Evolutionary conservation across 2,329 filamentous ascomycete species (phyloP).

Genomic region (Cladorrhinum sp.): DNA sequence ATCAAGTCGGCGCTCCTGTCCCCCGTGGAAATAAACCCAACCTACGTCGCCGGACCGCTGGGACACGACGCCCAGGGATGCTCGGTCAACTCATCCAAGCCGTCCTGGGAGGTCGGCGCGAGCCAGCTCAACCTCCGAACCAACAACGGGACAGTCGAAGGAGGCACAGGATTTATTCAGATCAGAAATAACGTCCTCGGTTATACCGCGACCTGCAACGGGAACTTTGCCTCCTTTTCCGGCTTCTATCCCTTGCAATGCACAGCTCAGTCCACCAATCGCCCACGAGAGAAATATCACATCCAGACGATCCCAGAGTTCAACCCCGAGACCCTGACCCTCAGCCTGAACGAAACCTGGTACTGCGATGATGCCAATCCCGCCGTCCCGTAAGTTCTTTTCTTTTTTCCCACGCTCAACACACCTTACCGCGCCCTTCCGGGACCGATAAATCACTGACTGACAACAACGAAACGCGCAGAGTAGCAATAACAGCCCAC

Average conservation of each 20-base stretch:
- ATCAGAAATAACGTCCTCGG: conserved; percentile 11
- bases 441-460: too few relatives aligned
- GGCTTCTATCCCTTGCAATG: conserved; percentile 5
- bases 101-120: conserved; percentile 22
- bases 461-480: neutral
- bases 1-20: conserved; percentile 21
- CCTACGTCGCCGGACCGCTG: conserved; percentile 23
- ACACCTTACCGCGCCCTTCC: too few relatives aligned
- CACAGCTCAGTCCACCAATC: conserved; percentile 1
- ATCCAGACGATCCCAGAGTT: conserved; percentile 20
- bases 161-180: conserved; percentile 17
- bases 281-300: conserved; percentile 15
- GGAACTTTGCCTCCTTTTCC: neutral
- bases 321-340: conserved; percentile 14
- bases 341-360: conserved; percentile 28
- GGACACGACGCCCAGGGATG: conserved; percentile 26
- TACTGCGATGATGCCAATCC: conserved; percentile 27
- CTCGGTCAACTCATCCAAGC: conserved; percentile 14
- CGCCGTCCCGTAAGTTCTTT: conserved; percentile 21
- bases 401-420: neutral
- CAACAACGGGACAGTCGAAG: neutral
- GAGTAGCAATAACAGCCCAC: conserved; percentile 19
- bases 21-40: conserved; percentile 26
- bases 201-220: conserved; percentile 15
- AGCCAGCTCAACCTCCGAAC: conserved; percentile 21